A percentile compares a stretch with the other conserved stretches of the same genome.
Conservation (phyloP, 2,329 filamentous ascomycete species). For the Colletotrichum spaethianum region DNA sequence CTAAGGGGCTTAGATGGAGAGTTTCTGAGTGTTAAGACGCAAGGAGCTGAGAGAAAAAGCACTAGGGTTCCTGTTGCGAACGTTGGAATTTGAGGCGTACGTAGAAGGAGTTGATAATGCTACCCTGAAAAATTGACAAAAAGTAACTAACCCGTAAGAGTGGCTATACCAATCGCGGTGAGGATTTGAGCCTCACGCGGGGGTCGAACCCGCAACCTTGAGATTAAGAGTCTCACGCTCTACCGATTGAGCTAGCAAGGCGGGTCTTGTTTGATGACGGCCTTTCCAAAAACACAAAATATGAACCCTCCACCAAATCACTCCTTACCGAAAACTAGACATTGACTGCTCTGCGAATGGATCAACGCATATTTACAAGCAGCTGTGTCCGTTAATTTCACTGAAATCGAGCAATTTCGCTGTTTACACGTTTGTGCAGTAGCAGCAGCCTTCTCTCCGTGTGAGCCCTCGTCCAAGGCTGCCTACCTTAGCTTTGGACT, state of each 20-base stretch:
- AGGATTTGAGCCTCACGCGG: constrained; percentile 42
- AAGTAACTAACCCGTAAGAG: not conserved
- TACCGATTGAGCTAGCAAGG: constrained; percentile 41
- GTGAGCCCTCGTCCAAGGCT: no score
- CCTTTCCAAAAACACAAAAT: rapidly evolving
- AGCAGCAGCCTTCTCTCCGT: no score
- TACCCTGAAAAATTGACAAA: not conserved
- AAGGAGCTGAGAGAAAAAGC: not conserved
- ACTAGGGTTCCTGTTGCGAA: not conserved
- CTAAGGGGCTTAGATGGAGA: not conserved
- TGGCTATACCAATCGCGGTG: constrained; percentile 22
- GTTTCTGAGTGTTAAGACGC: not conserved
- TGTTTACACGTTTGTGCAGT: not conserved
- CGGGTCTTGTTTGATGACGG: constrained; percentile 10
- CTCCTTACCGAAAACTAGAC: rapidly evolving
- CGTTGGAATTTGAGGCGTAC: no score
- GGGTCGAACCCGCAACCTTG: constrained; percentile 45
- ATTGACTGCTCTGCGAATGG: not conserved
- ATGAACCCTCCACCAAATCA: no score
- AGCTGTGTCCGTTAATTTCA: no score
- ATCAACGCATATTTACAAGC: no score
- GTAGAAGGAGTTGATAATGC: no score
- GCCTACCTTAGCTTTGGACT: not conserved
- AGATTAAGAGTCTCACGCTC: constrained; percentile 70
- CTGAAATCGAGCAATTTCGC: no score